These are phyloP conservation scores for Penicillium manginii DNA, from an alignment of 495 filamentous ascomycete genomes.

Conservation along the genomic window DNA sequence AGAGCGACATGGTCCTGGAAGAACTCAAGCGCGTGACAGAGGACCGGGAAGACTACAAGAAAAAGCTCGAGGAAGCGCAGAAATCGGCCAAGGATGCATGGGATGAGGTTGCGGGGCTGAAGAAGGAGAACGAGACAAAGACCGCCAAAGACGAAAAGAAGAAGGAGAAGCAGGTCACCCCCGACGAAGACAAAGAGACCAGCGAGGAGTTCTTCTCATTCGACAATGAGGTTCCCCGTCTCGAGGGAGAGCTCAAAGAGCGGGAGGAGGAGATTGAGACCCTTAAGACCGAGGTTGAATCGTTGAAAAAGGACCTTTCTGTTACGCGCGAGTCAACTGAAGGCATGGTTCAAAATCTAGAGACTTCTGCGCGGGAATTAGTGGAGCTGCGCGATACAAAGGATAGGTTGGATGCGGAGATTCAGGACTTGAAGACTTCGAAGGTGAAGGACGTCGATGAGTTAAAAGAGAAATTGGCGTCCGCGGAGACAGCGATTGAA, in stretches of 20 bases:
- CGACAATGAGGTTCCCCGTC: conserved; percentile 70
- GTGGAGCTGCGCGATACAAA: conserved; percentile 59
- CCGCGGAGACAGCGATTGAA: conserved; percentile 47
- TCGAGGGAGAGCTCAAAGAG: conserved; percentile 63
- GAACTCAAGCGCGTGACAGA: conserved; percentile 86
- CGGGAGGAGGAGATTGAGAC: conserved; percentile 67
- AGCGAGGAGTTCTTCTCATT: conserved; percentile 89
- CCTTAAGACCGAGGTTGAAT: conserved; percentile 65
- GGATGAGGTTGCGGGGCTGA: conserved; percentile 57
- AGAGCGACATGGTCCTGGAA: conserved; percentile 86
- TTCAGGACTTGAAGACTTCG: conserved; percentile 38
- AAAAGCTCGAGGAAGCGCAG: conserved; percentile 71
- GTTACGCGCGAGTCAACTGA: conserved; percentile 67
- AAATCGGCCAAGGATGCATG: conserved; percentile 61
- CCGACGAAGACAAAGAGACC: conserved; percentile 44
- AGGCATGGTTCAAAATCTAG: conserved; percentile 64
- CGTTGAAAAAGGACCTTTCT: conserved; percentile 54
- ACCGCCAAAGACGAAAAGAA: conserved; percentile 27
- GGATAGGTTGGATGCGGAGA: conserved; percentile 56
- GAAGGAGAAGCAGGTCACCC: conserved; percentile 28
- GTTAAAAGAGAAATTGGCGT: conserved; percentile 42
- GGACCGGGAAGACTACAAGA: conserved; percentile 80
- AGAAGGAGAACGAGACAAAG: conserved; percentile 42
- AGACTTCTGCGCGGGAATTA: conserved; percentile 62
- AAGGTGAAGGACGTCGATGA: conserved; percentile 44